These are phyloP conservation scores for Diaporthe australafricana DNA, from an alignment of 2,329 filamentous ascomycete genomes.

Conservation along the genomic window DNA sequence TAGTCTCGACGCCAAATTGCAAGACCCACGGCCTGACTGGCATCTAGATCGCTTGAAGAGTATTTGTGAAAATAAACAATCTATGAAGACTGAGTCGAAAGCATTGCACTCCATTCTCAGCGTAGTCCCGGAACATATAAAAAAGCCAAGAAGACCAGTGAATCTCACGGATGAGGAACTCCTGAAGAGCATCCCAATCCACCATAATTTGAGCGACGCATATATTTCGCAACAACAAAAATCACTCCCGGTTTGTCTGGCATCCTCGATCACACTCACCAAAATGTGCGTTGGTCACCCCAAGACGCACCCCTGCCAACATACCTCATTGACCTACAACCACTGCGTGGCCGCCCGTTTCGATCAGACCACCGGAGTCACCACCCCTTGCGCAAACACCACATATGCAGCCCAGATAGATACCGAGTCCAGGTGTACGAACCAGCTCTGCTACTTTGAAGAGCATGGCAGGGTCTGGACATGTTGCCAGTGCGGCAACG, in stretches of 20 bases:
- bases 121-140: not conserved
- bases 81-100: not conserved
- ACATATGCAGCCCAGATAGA: constrained; percentile 60
- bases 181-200: not conserved
- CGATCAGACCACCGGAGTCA: constrained; percentile 61
- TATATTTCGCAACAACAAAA: no score
- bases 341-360: constrained; percentile 63
- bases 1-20: constrained; percentile 30
- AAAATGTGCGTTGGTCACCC: constrained; percentile 68
- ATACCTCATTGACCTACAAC: constrained; percentile 67
- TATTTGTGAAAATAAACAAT: not conserved
- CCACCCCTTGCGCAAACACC: constrained; percentile 61
- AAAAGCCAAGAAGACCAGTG: not conserved
- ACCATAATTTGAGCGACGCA: no score
- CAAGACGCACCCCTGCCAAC: constrained; percentile 62
- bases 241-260: no score
- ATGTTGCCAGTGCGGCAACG: constrained; percentile 65
- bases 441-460: constrained; percentile 64
- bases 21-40: constrained; percentile 17
- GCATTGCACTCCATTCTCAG: not conserved
- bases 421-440: constrained; percentile 57
- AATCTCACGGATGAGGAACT: not conserved
- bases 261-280: constrained; percentile 5
- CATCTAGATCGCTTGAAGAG: constrained; percentile 5
- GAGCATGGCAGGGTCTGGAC: constrained; percentile 62